A percentile compares a stretch with the other conserved stretches of the same genome.
Conservation (phyloP, 2,329 filamentous ascomycete genomes). For the Chrysosporium keratinophilum region DNA sequence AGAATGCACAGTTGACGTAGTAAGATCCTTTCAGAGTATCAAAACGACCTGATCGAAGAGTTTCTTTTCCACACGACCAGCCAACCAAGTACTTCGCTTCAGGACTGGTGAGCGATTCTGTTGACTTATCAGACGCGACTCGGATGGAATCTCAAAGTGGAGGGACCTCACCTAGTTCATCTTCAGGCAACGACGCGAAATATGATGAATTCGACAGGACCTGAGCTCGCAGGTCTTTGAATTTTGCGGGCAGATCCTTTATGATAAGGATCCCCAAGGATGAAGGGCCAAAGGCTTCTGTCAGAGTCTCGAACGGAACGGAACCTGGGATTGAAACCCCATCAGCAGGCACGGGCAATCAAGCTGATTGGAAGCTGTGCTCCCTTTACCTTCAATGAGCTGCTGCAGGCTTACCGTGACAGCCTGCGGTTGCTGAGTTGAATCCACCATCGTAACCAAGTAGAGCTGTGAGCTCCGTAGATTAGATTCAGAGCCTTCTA, state of each 20-base stretch:
- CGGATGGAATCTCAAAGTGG: constrained; percentile 34
- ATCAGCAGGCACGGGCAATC: constrained; percentile 1
- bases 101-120: constrained; percentile 35
- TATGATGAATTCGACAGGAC: constrained; percentile 82
- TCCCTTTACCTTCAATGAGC: constrained; percentile 35
- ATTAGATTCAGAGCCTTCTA: no score
- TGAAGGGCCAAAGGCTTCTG: constrained; percentile 73
- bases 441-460: not conserved
- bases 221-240: constrained; percentile 58
- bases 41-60: constrained; percentile 49
- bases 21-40: constrained; percentile 55
- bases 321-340: constrained; percentile 19
- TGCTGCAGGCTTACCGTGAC: constrained; percentile 42
- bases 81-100: constrained; percentile 51
- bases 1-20: constrained; percentile 53
- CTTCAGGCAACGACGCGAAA: constrained; percentile 65
- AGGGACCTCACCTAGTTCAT: constrained; percentile 54
- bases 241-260: constrained; percentile 65
- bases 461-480: not conserved
- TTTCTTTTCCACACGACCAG: constrained; percentile 56
- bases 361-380: no score
- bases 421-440: constrained; percentile 17
- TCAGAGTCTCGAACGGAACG: constrained; percentile 37
- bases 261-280: constrained; percentile 92
- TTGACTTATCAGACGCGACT: constrained; percentile 34